phyloP scores from a whole-genome alignment of 176 grass and related monocot species.

The Oropetium thomaeum region DNA sequence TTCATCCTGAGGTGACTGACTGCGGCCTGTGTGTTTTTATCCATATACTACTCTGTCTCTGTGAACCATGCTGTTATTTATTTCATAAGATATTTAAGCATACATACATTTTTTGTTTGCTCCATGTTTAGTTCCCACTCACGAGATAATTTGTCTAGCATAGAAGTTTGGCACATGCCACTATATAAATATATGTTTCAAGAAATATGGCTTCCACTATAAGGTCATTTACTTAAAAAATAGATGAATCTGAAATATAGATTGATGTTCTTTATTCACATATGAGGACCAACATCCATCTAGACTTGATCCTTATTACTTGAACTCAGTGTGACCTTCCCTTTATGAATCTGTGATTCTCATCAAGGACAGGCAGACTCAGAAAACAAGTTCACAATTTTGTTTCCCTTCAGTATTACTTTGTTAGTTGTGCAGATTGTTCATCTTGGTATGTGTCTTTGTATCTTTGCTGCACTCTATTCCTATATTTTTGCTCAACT shows the following conservation, averaged over 20 bases:
- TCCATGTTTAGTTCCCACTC: neutral
- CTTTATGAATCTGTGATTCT: conserved; percentile 11
- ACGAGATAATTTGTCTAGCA: neutral
- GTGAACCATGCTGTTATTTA: neutral
- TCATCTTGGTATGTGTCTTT: neutral
- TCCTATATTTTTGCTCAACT: neutral
- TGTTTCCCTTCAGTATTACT: neutral
- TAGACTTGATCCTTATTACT: neutral
- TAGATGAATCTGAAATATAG: neutral
- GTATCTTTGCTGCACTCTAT: neutral
- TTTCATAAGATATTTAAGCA: neutral
- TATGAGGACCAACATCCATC: neutral
- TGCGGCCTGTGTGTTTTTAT: neutral
- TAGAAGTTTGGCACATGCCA: neutral
- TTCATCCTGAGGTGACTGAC: conserved; percentile 64
- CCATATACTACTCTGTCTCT: conserved; percentile 24
- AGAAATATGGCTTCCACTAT: neutral
- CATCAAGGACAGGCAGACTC: neutral
- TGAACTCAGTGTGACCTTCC: neutral
- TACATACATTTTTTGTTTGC: neutral
- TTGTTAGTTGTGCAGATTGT: conserved; percentile 6
- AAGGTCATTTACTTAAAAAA: neutral
- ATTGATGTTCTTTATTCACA: neutral
- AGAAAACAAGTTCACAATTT: neutral
- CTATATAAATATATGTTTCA: neutral